Percentiles rank a stretch among this genome's conserved stretches.
Evolutionary conservation across 176 grass and related monocot genomes (phyloP).

Genomic region (Phyllostachys edulis): DNA sequence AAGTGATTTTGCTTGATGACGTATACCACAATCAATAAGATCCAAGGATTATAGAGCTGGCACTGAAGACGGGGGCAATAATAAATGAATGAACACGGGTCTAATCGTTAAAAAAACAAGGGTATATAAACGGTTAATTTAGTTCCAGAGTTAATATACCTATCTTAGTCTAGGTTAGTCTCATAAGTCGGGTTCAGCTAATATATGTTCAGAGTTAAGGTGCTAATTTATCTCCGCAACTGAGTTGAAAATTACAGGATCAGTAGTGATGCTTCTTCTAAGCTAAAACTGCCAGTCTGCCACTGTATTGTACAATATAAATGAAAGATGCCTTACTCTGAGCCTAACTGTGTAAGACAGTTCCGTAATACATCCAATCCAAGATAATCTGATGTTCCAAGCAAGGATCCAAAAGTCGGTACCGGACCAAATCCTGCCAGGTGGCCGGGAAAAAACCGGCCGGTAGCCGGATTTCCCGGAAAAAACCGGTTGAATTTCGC

Average conservation of each 20-base stretch:
- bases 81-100: no score
- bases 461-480: no score
- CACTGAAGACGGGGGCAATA: no score
- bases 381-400: constrained; percentile 85
- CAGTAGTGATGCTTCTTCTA: background rate
- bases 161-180: no score
- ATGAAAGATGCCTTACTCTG: constrained; percentile 61
- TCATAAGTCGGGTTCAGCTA: no score
- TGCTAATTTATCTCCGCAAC: background rate
- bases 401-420: no score
- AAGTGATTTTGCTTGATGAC: background rate
- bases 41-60: background rate
- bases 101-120: no score
- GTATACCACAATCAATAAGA: background rate
- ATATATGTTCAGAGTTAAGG: background rate
- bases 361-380: constrained; percentile 89
- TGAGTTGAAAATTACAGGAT: background rate
- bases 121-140: no score
- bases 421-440: no score
- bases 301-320: background rate
- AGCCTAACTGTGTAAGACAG: constrained; percentile 75
- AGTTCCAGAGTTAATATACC: no score
- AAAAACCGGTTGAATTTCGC: no score
- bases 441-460: no score
- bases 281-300: background rate